Evolutionary conservation across 1,139 yeast genomes (phyloP).

Genomic region (Saccharomyces hybrid): DNA sequence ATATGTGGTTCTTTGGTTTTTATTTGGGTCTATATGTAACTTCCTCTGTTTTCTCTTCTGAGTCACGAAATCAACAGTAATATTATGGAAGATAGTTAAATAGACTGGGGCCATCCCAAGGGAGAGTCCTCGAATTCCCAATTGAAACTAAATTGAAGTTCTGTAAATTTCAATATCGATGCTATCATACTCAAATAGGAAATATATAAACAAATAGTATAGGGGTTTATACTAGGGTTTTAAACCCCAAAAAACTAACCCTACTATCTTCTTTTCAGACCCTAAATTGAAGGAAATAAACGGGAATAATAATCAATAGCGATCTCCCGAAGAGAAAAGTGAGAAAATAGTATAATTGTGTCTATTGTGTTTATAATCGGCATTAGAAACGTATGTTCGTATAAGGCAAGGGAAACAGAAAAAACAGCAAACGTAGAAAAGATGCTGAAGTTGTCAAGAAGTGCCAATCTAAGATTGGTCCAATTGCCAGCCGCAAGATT

Average conservation of each 20-base stretch:
- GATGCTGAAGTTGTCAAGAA: background rate
- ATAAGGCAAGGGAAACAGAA: background rate
- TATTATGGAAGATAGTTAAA: background rate
- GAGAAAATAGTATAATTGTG: background rate
- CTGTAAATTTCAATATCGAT: background rate
- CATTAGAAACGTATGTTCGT: background rate
- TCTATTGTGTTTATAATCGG: background rate
- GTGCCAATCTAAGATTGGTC: background rate
- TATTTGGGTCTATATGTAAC: background rate
- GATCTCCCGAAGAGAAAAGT: conserved; percentile 1
- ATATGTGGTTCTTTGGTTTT: background rate
- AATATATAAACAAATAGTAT: conserved; percentile 2
- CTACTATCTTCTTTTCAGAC: background rate
- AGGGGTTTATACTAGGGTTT: background rate
- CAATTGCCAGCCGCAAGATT: background rate
- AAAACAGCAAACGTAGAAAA: background rate
- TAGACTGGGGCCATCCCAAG: background rate
- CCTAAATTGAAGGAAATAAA: conserved; percentile 1
- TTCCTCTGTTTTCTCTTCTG: background rate
- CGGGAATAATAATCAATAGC: background rate
- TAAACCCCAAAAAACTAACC: background rate
- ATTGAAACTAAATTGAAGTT: background rate
- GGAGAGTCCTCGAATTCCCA: background rate
- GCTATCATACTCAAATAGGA: conserved; percentile 3
- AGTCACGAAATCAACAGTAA: background rate